Percentiles rank a stretch among this genome's conserved stretches.
These are phyloP conservation scores for Lactifluus subvellereus DNA, from an alignment of 768 basidiomycete species.

Conservation along the genomic window DNA sequence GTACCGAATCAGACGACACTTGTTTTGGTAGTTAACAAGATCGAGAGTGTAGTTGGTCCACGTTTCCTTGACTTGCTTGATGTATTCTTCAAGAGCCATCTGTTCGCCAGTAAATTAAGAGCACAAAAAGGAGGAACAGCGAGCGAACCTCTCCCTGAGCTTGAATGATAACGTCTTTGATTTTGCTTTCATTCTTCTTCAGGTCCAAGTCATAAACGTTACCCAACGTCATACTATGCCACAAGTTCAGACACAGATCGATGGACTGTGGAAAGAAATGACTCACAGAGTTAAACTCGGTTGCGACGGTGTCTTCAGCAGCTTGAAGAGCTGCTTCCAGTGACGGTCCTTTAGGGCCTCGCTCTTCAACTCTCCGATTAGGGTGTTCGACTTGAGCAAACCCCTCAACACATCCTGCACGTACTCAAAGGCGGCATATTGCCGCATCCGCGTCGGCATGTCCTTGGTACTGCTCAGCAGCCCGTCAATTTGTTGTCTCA, in stretches of 20 bases:
- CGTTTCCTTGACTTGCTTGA: slow-evolving; percentile 92
- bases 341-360: slow-evolving; percentile 97
- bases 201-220: slow-evolving; percentile 96
- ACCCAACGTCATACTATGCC: slow-evolving; percentile 81
- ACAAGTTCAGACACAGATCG: slow-evolving; percentile 11
- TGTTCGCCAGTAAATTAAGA: slow-evolving; percentile 37
- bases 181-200: slow-evolving; percentile 82
- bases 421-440: slow-evolving; percentile 98
- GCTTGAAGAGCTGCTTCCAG: slow-evolving; percentile 97
- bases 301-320: slow-evolving; percentile 64
- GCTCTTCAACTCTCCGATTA: slow-evolving; percentile 93
- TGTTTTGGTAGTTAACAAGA: slow-evolving; percentile 97
- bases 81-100: slow-evolving; percentile 95
- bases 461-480: slow-evolving; percentile 91
- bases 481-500: slow-evolving; percentile 91
- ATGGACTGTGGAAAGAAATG: neutral
- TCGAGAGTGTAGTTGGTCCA: slow-evolving; percentile 97
- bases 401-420: slow-evolving; percentile 87
- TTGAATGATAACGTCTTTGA: slow-evolving; percentile 94
- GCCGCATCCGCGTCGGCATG: slow-evolving; percentile 98
- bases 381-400: slow-evolving; percentile 81
- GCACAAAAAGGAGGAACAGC: slow-evolving; percentile 16
- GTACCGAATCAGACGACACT: slow-evolving; percentile 89
- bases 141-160: slow-evolving; percentile 86
- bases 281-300: slow-evolving; percentile 69